Conservation (phyloP, 345 rosid species). For the Sisymbrium irio region DNA sequence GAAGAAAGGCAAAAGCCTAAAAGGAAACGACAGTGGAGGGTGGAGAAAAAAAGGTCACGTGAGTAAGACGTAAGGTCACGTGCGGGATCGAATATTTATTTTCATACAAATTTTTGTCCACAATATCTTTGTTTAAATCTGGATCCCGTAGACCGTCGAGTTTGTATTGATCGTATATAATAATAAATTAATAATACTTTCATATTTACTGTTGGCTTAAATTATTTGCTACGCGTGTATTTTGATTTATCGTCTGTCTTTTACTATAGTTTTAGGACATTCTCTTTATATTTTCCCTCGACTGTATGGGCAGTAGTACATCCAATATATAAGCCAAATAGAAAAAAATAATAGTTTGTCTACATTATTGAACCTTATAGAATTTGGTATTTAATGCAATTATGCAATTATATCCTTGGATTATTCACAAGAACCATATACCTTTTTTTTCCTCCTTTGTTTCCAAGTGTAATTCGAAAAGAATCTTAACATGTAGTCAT, state of each 20-base stretch:
- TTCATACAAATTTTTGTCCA: not conserved
- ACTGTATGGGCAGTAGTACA: slow-evolving; percentile 29
- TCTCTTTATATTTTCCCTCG: not conserved
- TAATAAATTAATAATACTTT: not conserved
- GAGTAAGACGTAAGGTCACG: slow-evolving; percentile 48
- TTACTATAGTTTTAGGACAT: not conserved
- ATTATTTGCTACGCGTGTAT: not conserved
- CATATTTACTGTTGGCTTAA: slow-evolving; percentile 13
- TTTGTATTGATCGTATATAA: not conserved
- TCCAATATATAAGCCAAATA: slow-evolving; percentile 34
- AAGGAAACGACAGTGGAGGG: slow-evolving; percentile 14
- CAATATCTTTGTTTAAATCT: not conserved
- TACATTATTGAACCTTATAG: slow-evolving; percentile 31
- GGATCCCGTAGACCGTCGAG: not conserved
- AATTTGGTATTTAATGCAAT: slow-evolving; percentile 30
- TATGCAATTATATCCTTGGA: slow-evolving; percentile 34
- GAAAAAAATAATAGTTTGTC: slow-evolving; percentile 30
- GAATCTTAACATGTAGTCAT: slow-evolving; percentile 36
- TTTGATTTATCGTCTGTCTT: slow-evolving; percentile 8
- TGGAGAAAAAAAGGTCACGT: slow-evolving; percentile 40
- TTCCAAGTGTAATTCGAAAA: slow-evolving; percentile 35
- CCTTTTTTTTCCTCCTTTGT: slow-evolving; percentile 20
- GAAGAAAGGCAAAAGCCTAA: slow-evolving; percentile 25
- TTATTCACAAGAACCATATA: slow-evolving; percentile 39
- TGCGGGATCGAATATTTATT: slow-evolving; percentile 24